phyloP scores from a whole-genome alignment of 2,329 filamentous ascomycete genomes.

The Ascochyta viciae-villosae region DNA sequence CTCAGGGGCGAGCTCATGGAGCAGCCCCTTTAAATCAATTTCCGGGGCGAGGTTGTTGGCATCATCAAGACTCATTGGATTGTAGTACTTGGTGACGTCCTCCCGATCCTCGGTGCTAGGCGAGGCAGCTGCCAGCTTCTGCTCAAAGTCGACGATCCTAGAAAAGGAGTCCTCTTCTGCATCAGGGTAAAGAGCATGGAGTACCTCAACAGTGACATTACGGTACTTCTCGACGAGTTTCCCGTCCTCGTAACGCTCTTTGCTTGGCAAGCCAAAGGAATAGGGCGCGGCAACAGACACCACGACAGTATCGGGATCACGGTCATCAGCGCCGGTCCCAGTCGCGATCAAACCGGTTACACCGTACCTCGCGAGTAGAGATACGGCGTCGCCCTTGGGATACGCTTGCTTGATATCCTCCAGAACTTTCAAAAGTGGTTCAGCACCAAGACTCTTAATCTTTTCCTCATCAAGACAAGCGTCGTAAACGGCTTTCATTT shows the following conservation, averaged over 20 bases:
- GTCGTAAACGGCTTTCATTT: conserved; percentile 69
- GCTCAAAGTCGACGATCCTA: conserved; percentile 60
- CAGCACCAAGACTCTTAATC: conserved; percentile 62
- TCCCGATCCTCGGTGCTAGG: conserved; percentile 65
- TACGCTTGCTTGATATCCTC: conserved; percentile 52
- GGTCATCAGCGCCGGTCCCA: conserved; percentile 55
- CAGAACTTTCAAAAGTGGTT: conserved; percentile 65
- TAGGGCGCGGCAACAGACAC: conserved; percentile 59
- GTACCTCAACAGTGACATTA: conserved; percentile 31
- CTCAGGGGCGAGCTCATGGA: conserved; percentile 61
- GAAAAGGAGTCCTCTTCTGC: conserved; percentile 46
- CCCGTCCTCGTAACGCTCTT: conserved; percentile 46
- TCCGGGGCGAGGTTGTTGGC: conserved; percentile 63
- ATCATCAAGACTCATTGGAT: conserved; percentile 65
- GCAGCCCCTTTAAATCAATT: conserved; percentile 61
- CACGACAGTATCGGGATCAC: conserved; percentile 62
- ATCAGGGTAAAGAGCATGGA: conserved; percentile 31
- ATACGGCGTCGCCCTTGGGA: conserved; percentile 50
- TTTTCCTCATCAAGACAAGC: conserved; percentile 69
- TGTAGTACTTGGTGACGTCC: conserved; percentile 72
- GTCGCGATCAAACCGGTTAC: conserved; percentile 44
- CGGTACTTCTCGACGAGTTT: conserved; percentile 42
- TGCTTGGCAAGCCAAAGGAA: conserved; percentile 52
- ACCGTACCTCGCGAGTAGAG: conserved; percentile 57
- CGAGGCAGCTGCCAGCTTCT: conserved; percentile 65